Evolutionary conservation across 2,329 filamentous ascomycete species (phyloP), one percentile per base, ranked within the genome.

Genomic region (Fusarium clavum): DNA sequence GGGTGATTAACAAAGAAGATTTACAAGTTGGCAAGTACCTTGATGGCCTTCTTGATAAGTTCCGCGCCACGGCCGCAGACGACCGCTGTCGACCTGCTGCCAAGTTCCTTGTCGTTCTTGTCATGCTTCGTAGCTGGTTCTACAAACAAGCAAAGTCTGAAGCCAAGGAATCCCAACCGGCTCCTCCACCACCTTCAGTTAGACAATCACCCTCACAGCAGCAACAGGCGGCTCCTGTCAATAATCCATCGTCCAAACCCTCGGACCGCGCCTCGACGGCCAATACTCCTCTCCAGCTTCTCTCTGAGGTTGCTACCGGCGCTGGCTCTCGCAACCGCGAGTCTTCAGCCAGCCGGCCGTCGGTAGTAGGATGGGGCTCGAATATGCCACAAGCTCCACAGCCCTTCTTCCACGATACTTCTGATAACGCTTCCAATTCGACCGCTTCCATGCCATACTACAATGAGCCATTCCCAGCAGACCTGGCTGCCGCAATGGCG

Each of bases 41-140:
- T 5, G 90, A 93, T 67, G 85, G 84, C n/a, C 82, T 94, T 22
- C 86, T 93, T 2, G 85, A 89, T 2, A 90, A 91, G 72, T 91
- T 95, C 73, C 85, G 86, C 61, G 84, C 86, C 41, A 85, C 90
- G 0, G 90, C 90, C 0, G 87, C 87, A 6, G 85, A 86, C 2
- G 88, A 91, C 53, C 87, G 86, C 63, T 92, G 88, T 46, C 85
- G 90, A 3, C 88, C 90, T 0, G 88, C 91, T 0, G 83, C 85
- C 52, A 94, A 93, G 78, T 94, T 94, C 68, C 82, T 91, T 4
- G 84, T 92, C 62, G 89, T 94, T 8, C 81, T 94, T 12, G 82
- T 86, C 52, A 91, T 94, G 89, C 80, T 94, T 27, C 87, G 88
- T 44, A 87, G 85, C 27, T 93, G 91, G 91, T 92, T 92, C 76